Evolutionary conservation across 202 grass and related monocot genomes (phyloP).

Genomic region (Carex arenaria): DNA sequence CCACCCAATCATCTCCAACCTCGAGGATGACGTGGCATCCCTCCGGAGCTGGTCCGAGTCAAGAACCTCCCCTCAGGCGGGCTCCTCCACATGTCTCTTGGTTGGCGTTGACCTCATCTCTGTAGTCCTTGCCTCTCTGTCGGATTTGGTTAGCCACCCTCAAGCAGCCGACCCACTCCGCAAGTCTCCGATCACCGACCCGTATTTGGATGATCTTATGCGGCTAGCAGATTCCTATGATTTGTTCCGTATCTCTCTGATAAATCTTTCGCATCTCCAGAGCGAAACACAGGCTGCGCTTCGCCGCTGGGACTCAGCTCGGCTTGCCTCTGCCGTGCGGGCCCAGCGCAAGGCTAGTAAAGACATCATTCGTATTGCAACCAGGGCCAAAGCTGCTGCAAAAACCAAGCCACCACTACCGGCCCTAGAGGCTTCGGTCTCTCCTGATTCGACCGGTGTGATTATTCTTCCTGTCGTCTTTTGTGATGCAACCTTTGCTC

Average conservation of each 20-base stretch:
- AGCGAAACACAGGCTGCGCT: slow-evolving; percentile 45
- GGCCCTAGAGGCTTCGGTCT: slow-evolving; percentile 4
- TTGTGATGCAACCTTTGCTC: slow-evolving; percentile 29
- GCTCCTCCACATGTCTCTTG: neutral
- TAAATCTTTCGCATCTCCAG: slow-evolving; percentile 38
- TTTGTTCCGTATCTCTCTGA: slow-evolving; percentile 36
- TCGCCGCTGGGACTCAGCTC: slow-evolving; percentile 32
- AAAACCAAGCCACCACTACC: slow-evolving; percentile 18
- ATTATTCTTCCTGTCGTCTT: slow-evolving; percentile 32
- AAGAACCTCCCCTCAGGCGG: neutral
- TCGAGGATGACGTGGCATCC: slow-evolving; percentile 46
- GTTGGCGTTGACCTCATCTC: slow-evolving; percentile 17
- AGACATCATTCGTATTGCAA: slow-evolving; percentile 43
- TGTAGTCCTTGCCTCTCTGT: slow-evolving; percentile 38
- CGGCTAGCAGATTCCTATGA: slow-evolving; percentile 63
- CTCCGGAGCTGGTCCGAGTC: slow-evolving; percentile 26
- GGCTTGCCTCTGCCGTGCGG: slow-evolving; percentile 36
- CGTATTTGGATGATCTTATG: slow-evolving; percentile 61
- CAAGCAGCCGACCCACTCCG: slow-evolving; percentile 63
- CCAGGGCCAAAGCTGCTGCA: slow-evolving; percentile 32
- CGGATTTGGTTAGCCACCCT: slow-evolving; percentile 62
- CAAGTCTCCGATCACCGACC: slow-evolving; percentile 38
- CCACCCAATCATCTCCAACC: slow-evolving; percentile 56
- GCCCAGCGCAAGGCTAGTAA: slow-evolving; percentile 32
- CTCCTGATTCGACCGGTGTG: neutral